Conservation (phyloP, 2,329 filamentous ascomycete species). For the Sporothrix curviconia region DNA sequence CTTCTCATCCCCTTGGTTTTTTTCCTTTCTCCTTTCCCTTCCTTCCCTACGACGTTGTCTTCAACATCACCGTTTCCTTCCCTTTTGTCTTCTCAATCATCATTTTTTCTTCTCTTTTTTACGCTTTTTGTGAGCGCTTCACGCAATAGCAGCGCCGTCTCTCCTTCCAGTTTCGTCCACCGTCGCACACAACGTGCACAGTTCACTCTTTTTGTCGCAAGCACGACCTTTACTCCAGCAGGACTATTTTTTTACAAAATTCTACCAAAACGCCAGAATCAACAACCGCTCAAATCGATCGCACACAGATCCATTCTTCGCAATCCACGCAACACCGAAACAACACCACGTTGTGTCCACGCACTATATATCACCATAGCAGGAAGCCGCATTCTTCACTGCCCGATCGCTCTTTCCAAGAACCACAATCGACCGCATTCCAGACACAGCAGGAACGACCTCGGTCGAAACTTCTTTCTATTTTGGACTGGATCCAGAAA, state of each 20-base stretch:
- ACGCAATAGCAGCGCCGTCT: neutral
- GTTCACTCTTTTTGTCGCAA: conserved; percentile 13
- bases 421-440: neutral
- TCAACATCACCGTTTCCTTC: conserved; percentile 1
- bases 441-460: neutral
- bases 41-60: neutral
- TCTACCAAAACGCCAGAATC: neutral
- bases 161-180: conserved; percentile 5
- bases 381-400: neutral
- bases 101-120: neutral
- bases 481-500: conserved; percentile 12
- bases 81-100: neutral
- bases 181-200: conserved; percentile 7
- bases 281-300: neutral
- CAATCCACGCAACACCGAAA: neutral
- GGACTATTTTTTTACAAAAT: neutral
- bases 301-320: neutral
- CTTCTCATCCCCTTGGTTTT: neutral
- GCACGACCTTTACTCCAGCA: conserved; percentile 11
- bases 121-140: conserved; percentile 3
- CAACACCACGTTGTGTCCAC: neutral
- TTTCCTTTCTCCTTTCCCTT: neutral
- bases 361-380: neutral
- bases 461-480: neutral
- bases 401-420: conserved; percentile 5